These are phyloP conservation scores for Desmodesmus armatus DNA, from an alignment of 139 green algal genomes.

Conservation along the genomic window DNA sequence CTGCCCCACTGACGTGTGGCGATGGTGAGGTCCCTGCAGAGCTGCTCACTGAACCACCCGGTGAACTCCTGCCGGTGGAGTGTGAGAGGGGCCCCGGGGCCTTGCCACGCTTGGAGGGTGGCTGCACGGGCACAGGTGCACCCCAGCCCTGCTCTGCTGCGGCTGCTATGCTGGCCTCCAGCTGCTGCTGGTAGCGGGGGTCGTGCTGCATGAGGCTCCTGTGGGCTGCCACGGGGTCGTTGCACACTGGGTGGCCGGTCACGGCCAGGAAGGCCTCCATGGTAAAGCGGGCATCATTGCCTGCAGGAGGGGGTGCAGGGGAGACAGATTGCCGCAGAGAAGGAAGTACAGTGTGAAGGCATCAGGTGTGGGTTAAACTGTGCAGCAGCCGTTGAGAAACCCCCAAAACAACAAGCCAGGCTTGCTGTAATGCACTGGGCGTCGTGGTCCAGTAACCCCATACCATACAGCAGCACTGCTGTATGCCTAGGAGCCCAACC, in stretches of 20 bases:
- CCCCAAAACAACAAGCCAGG: too few relatives aligned
- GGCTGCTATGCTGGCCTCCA: slow-evolving; percentile 13
- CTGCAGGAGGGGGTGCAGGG: background rate
- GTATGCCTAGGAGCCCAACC: background rate
- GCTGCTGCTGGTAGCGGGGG: background rate
- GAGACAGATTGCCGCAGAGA: too few relatives aligned
- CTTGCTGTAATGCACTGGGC: too few relatives aligned
- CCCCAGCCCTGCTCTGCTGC: slow-evolving; percentile 36
- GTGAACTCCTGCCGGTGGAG: background rate
- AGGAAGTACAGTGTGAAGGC: too few relatives aligned
- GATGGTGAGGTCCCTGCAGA: background rate
- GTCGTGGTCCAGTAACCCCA: too few relatives aligned
- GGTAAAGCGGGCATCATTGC: slow-evolving; percentile 45
- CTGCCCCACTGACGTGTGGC: background rate
- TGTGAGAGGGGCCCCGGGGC: background rate
- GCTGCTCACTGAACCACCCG: background rate
- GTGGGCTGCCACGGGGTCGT: slow-evolving; percentile 20
- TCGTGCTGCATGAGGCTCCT: too few relatives aligned
- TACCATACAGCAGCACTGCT: too few relatives aligned
- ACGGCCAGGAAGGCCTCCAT: slow-evolving; percentile 42
- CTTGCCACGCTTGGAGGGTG: too few relatives aligned
- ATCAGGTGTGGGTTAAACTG: too few relatives aligned
- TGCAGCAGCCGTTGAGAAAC: too few relatives aligned
- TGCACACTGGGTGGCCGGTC: slow-evolving; percentile 11
- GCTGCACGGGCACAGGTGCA: too few relatives aligned